Percentiles rank a stretch among this genome's conserved stretches.
These are phyloP conservation scores for Xylaria castorea DNA, from an alignment of 495 filamentous ascomycete species.

Conservation along the genomic window DNA sequence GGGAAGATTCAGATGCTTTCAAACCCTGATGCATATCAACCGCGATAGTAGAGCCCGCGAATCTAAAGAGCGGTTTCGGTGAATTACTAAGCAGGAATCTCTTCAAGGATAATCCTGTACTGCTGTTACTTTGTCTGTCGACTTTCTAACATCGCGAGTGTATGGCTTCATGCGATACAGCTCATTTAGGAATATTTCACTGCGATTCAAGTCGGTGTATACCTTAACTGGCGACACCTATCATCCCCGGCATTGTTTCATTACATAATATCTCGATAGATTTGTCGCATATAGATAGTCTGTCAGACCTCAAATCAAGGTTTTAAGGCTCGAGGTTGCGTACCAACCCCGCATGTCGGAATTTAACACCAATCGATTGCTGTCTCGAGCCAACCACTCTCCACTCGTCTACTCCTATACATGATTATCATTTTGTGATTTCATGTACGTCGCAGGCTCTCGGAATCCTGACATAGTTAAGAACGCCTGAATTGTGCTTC, in stretches of 20 bases:
- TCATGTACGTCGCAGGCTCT: not conserved
- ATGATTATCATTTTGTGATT: not conserved
- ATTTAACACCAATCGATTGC: slow-evolving; percentile 4
- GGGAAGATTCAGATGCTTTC: not conserved
- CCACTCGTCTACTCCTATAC: not conserved
- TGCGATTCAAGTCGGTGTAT: no score
- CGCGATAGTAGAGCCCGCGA: not conserved
- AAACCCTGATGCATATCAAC: not conserved
- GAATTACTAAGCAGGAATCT: not conserved
- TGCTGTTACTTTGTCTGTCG: not conserved
- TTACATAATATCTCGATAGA: slow-evolving; percentile 6
- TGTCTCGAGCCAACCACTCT: not conserved
- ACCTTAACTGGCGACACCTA: no score
- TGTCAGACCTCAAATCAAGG: slow-evolving; percentile 17
- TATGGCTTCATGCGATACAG: not conserved
- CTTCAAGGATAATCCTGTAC: not conserved
- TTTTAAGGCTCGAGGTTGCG: not conserved
- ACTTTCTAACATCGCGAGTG: not conserved
- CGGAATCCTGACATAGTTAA: not conserved
- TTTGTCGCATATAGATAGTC: not conserved
- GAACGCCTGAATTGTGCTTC: not conserved
- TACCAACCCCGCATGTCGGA: slow-evolving; percentile 7
- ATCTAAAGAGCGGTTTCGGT: not conserved
- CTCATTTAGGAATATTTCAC: no score
- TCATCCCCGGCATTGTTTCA: not conserved